phyloP scores from a whole-genome alignment of 2,329 filamentous ascomycete genomes.

The Diaporthe citri region DNA sequence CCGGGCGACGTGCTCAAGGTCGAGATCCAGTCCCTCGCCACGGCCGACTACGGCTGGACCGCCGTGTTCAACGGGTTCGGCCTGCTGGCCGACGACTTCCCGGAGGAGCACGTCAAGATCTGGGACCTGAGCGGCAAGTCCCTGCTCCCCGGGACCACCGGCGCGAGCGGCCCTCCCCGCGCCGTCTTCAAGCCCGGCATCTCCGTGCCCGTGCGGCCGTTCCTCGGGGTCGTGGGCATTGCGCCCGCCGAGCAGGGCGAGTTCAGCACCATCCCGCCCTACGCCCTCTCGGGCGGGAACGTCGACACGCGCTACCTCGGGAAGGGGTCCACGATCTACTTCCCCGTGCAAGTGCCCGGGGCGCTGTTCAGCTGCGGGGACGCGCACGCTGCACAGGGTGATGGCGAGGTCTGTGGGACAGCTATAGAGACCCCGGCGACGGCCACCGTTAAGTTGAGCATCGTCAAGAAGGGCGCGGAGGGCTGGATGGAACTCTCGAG shows the following conservation, averaged over 20 bases:
- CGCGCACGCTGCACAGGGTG: conserved; percentile 66
- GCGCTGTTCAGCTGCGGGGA: conserved; percentile 67
- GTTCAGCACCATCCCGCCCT: conserved; percentile 63
- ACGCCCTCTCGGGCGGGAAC: conserved; percentile 63
- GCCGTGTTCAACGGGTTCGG: conserved; percentile 65
- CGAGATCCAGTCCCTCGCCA: conserved; percentile 60
- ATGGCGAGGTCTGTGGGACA: conserved; percentile 68
- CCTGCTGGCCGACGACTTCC: conserved; percentile 62
- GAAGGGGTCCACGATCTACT: conserved; percentile 59
- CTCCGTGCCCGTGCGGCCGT: conserved; percentile 62
- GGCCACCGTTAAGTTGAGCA: conserved; percentile 61
- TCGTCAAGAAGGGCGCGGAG: conserved; percentile 57
- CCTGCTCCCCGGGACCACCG: conserved; percentile 36
- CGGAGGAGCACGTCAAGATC: conserved; percentile 58
- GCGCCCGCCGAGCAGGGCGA: conserved; percentile 59
- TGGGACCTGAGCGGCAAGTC: conserved; percentile 55
- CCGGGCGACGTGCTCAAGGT: conserved; percentile 66
- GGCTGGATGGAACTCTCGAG: conserved; percentile 50
- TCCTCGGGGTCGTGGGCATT: conserved; percentile 65
- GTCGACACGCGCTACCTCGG: conserved; percentile 65
- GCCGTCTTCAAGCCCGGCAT: conserved; percentile 62
- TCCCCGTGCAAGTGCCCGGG: conserved; percentile 62
- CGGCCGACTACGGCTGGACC: conserved; percentile 65
- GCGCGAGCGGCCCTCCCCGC: conserved; percentile 45
- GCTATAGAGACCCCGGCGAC: conserved; percentile 67